These are phyloP conservation scores for Pythium dissimile DNA, from an alignment of 352 stramenopile species.

Conservation along the genomic window DNA sequence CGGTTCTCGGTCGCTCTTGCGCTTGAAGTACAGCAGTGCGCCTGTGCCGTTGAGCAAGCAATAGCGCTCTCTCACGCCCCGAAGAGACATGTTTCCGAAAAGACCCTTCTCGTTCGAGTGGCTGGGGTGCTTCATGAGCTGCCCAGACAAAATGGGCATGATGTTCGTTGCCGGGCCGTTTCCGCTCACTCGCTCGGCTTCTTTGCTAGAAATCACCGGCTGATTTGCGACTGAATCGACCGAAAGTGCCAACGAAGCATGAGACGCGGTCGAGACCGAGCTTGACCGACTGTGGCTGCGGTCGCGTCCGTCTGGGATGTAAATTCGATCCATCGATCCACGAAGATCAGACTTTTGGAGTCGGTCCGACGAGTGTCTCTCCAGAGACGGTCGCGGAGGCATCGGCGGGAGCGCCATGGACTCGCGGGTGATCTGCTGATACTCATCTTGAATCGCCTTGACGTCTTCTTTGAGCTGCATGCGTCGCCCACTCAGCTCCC, in stretches of 20 bases:
- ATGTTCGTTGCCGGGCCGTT: background rate
- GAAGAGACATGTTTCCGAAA: constrained; percentile 77
- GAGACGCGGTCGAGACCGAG: constrained; percentile 48
- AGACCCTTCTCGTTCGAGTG: constrained; percentile 76
- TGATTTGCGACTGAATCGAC: constrained; percentile 46
- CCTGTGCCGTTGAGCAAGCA: constrained; percentile 65
- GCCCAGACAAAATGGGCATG: constrained; percentile 45
- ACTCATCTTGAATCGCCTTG: constrained; percentile 58
- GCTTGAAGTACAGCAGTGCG: constrained; percentile 76
- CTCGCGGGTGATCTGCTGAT: constrained; percentile 22
- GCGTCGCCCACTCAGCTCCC: constrained; percentile 48
- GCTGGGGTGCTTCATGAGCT: constrained; percentile 72
- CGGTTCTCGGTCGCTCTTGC: constrained; percentile 68
- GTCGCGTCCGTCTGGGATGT: constrained; percentile 10
- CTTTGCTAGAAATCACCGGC: background rate
- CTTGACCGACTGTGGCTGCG: constrained; percentile 25
- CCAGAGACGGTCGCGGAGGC: constrained; percentile 13
- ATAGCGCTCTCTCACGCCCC: constrained; percentile 69
- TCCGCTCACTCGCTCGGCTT: constrained; percentile 3
- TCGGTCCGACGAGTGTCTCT: background rate
- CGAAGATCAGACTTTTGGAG: background rate
- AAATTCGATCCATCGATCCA: constrained; percentile 7
- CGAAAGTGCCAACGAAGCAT: constrained; percentile 43
- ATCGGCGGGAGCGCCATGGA: constrained; percentile 19
- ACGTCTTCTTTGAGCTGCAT: constrained; percentile 74